Base-by-base conservation (phyloP, 345 rosid genomes). In the Salix arbutifolia region DNA sequence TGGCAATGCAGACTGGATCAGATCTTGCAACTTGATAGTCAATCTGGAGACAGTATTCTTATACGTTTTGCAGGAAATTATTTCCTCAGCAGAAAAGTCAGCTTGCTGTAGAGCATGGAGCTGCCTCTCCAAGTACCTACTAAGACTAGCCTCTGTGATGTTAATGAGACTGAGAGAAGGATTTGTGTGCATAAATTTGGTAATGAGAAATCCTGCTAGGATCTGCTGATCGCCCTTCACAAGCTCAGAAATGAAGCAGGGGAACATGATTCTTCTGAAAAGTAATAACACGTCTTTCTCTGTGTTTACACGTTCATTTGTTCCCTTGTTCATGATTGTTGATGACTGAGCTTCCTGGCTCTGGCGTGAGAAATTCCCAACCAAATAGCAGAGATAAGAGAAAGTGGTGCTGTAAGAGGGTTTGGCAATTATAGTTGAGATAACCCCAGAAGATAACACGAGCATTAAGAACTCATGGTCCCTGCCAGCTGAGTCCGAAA, bases 141-240 rank as follows among this genome's bases (percentile, higher is more conserved):
- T 19, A 48, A 96, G 89, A 78, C 94, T 88, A 65, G 88, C 90
- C 82, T 90, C 95, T 0, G 94, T 86, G 33, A 90, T 67, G 69
- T 90, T 93, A 44, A 93, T 67, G 78, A 90, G 86, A 53, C 91
- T 81, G 60, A 94, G 84, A 77, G 91, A 86, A 64, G 90, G 85
- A 81, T 86, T 91, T 9, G 89, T 86, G 88, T 91, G 98, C 99
- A 92, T 92, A 77, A 85, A 88, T 79, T 88, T 90, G 1, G 97
- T 86, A 58, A 94, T 84, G 23, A 93, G 35, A 77, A 89, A 84
- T 76, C 97, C 98, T 0, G 99, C 99, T 25, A 96, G 85, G 65
- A 92, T 84, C 46, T 84, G 88, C 80, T 92, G 97, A 77, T 87
- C 87, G 2, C 87, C 91, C 84, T 84, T 90, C 65, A 91, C 90